phyloP scores from a whole-genome alignment of 2,329 filamentous ascomycete species.

The Bipolaris victoriae region DNA sequence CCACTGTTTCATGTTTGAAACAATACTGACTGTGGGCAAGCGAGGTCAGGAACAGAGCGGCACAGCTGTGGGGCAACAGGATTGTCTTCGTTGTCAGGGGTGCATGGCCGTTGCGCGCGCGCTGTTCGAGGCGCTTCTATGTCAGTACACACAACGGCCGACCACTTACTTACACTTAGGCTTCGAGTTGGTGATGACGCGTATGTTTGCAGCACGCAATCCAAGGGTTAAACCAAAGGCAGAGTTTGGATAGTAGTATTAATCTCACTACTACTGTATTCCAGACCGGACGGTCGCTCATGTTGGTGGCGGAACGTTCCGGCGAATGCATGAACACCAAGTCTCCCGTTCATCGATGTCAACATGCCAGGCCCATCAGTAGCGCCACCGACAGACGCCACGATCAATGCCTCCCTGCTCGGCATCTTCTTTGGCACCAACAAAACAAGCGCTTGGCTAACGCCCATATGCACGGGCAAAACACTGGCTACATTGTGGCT shows the following conservation, averaged over 20 bases:
- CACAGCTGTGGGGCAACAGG: slow-evolving; percentile 2
- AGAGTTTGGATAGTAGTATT: neutral
- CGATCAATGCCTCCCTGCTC: slow-evolving; percentile 17
- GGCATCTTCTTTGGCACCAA: slow-evolving; percentile 27
- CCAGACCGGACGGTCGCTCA: neutral
- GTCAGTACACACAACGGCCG: neutral
- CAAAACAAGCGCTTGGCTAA: slow-evolving; percentile 30
- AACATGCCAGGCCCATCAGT: neutral
- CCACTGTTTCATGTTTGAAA: slow-evolving; percentile 32
- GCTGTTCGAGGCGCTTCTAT: slow-evolving; percentile 5
- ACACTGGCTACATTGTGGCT: slow-evolving; percentile 19
- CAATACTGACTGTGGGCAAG: slow-evolving; percentile 14
- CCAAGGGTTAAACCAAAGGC: neutral
- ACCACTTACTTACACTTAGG: neutral
- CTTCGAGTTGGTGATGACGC: neutral
- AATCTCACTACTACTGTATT: neutral
- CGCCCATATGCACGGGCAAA: slow-evolving; percentile 19
- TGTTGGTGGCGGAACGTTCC: neutral
- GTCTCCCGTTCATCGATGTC: slow-evolving; percentile 12
- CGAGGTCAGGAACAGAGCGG: slow-evolving; percentile 3
- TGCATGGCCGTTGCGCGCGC: slow-evolving; percentile 17
- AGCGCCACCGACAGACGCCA: slow-evolving; percentile 23
- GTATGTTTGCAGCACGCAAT: neutral
- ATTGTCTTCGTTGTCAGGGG: slow-evolving; percentile 2
- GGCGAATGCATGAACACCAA: slow-evolving; percentile 3